phyloP scores from a whole-genome alignment of 2,329 filamentous ascomycete genomes.

The Fusarium pseudograminearum region DNA sequence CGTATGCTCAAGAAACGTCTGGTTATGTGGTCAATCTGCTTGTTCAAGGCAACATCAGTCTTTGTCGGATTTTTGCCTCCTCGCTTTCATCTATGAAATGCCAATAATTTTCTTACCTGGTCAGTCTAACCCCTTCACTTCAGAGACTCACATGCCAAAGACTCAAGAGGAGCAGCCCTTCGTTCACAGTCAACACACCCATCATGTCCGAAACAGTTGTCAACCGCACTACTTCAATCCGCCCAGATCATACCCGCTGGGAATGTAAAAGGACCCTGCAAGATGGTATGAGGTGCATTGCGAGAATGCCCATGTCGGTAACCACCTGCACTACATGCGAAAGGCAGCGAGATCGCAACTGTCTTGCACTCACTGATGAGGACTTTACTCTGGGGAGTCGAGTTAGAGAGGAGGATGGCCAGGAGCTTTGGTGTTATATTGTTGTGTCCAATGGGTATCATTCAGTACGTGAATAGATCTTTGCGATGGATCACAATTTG shows the following conservation, averaged over 20 bases:
- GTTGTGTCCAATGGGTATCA: not conserved
- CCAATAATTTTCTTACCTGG: too few species aligned
- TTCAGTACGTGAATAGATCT: too few species aligned
- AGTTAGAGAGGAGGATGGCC: not conserved
- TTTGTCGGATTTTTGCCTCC: not conserved
- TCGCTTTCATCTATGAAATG: not conserved
- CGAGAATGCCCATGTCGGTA: not conserved
- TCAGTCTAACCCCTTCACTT: too few species aligned
- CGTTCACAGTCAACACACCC: accelerated
- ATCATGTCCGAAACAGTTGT: not conserved
- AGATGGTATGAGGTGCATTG: not conserved
- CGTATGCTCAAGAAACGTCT: not conserved
- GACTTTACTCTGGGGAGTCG: not conserved
- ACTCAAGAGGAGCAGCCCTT: not conserved
- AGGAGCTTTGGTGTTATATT: not conserved
- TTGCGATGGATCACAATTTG: too few species aligned
- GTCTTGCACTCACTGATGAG: not conserved
- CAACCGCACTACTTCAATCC: not conserved
- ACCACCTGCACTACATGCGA: not conserved
- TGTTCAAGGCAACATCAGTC: accelerated
- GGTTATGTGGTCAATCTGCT: not conserved
- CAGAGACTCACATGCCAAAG: not conserved
- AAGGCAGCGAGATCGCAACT: not conserved
- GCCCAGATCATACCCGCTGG: not conserved
- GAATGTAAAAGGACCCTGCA: not conserved